Conservation (phyloP, 75 land plant species). For the Sequoia sempervirens region DNA sequence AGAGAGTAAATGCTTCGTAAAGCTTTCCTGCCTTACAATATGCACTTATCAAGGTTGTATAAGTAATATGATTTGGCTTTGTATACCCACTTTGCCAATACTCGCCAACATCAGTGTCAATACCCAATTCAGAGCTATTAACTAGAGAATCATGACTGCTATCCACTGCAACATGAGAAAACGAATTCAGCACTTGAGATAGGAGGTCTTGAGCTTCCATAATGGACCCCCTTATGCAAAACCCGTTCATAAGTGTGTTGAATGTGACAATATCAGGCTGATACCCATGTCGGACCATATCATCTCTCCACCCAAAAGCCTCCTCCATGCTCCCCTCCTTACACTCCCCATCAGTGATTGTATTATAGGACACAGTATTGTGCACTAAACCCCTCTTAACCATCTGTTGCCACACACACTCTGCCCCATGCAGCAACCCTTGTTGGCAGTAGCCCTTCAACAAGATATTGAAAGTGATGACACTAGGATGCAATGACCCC, state of each 20-base stretch:
- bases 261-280: conserved; percentile 60
- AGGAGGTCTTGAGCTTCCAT: conserved; percentile 43
- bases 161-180: conserved; percentile 1
- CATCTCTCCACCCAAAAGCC: conserved; percentile 37
- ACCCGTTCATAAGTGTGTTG: conserved; percentile 64
- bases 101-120: background rate
- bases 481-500: conserved; percentile 41
- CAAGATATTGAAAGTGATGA: conserved; percentile 59
- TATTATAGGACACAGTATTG: conserved; percentile 49
- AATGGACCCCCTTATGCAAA: conserved; percentile 52
- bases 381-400: conserved; percentile 27
- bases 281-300: conserved; percentile 29
- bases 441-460: conserved; percentile 53
- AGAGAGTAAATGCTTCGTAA: conserved; percentile 40
- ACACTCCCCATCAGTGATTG: conserved; percentile 64
- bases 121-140: background rate
- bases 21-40: conserved; percentile 32
- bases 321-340: conserved; percentile 36
- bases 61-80: conserved; percentile 40
- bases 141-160: background rate
- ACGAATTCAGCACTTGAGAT: conserved; percentile 21
- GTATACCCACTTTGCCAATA: background rate
- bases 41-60: conserved; percentile 53
- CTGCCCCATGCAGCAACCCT: conserved; percentile 41
- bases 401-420: conserved; percentile 46